phyloP scores from a whole-genome alignment of 176 grass and related monocot species.

The Alopecurus myosuroides region DNA sequence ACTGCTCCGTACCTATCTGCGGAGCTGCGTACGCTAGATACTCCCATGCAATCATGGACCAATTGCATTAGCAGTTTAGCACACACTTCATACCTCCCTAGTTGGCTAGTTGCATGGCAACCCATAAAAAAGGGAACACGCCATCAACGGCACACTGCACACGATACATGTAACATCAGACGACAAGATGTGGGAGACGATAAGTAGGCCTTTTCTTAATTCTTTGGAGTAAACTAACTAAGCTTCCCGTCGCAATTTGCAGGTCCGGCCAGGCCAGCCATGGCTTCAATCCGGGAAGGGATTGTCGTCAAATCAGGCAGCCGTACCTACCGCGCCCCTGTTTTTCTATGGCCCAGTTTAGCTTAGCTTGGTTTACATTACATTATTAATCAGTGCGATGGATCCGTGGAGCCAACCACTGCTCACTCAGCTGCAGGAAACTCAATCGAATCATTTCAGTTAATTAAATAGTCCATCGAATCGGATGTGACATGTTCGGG shows the following conservation, averaged over 20 bases:
- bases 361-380: not conserved
- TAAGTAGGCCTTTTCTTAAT: not conserved
- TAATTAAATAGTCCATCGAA: not conserved
- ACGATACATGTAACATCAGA: not conserved
- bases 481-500: constrained; percentile 12
- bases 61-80: not conserved
- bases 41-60: not conserved
- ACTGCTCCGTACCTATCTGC: not conserved
- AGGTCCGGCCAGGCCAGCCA: not conserved
- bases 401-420: constrained; percentile 23
- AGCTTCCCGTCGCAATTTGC: not conserved
- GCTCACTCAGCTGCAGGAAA: not conserved
- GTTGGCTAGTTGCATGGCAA: constrained; percentile 8
- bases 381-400: not conserved
- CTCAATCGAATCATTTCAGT: not conserved
- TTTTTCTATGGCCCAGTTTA: not conserved
- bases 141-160: constrained; percentile 2
- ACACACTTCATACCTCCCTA: not conserved
- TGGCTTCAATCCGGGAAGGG: not conserved
- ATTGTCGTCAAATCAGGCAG: constrained; percentile 13
- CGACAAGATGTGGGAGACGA: not conserved
- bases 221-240: constrained; percentile 3
- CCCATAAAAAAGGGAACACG: not conserved
- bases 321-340: not conserved
- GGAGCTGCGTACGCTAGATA: not conserved